These are phyloP conservation scores for Hordeum marinum DNA, from an alignment of 176 grass and related monocot species.

Conservation along the genomic window DNA sequence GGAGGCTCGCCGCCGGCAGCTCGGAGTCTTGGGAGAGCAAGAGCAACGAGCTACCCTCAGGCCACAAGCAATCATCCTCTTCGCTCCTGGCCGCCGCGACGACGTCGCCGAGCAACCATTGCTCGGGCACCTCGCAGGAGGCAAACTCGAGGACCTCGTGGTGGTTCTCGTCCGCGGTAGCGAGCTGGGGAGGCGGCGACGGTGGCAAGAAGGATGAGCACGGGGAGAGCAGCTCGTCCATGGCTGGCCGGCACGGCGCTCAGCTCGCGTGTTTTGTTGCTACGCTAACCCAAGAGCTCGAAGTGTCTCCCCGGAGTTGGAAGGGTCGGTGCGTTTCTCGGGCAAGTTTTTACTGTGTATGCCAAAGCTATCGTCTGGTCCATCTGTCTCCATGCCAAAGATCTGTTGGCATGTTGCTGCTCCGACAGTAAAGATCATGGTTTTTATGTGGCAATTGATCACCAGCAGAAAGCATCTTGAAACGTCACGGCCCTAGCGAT, in stretches of 20 bases:
- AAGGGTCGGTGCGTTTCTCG: no score
- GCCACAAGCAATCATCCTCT: not conserved
- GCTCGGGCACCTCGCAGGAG: not conserved
- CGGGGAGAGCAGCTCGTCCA: conserved; percentile 3
- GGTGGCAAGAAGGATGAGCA: not conserved
- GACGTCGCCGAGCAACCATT: not conserved
- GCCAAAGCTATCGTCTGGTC: no score
- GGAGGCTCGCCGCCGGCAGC: not conserved
- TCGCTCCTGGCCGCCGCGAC: not conserved
- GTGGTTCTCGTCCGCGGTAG: not conserved
- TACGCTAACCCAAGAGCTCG: no score
- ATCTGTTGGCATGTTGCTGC: no score
- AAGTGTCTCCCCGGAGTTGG: no score
- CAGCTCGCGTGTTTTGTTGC: no score
- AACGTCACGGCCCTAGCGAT: no score
- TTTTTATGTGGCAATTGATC: no score
- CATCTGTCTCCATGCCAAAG: no score
- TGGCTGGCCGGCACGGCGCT: not conserved
- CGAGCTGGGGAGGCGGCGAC: not conserved
- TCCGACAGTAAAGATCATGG: no score
- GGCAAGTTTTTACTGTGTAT: no score
- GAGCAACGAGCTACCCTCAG: not conserved
- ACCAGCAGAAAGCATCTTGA: no score
- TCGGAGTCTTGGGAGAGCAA: not conserved
- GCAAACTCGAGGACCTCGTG: not conserved